Base-by-base conservation (phyloP, 2,329 filamentous ascomycete genomes). In the Podosphaera xanthii region DNA sequence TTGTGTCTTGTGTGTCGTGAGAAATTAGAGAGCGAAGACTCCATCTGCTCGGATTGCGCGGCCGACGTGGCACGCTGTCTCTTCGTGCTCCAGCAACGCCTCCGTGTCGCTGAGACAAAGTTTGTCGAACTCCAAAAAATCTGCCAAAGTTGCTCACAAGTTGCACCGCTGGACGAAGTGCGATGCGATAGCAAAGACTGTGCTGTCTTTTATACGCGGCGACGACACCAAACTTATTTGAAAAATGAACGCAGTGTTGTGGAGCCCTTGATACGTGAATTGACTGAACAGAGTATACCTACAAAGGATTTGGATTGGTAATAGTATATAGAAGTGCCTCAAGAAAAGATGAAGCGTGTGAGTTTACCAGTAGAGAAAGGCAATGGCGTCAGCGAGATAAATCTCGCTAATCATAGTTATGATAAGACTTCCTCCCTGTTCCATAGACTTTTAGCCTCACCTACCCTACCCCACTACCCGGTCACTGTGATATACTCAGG, bases 101-200 rank as follows among this genome's bases (percentile, higher is more conserved):
- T 94, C 9, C 76, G 76, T 48, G 72, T 71, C 2, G 80, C 81
- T 57, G 86, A 94, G 70, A 76, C 74, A 65, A 80, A 77, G 61
- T 77, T 80, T 9, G 69, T 74, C 52, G 79, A 88, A 61, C 71
- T 95, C 6, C 74, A 84, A 46, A 76, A 75, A 57, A 74, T 95
- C 7, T 98, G 92, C 70, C 81, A 84, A 61, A 86, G 80, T 65
- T 98, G 92, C 70, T 82, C 87, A 46, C 83, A 81, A 0, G 68
- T 90, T 22, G 76, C 84, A 2, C 84, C 82, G 63, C 73, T 80
- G 1, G 91, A 96, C 44, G 81, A 85, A 40, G 83, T 96, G n/a
- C 76, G 72, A 48, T 98, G 92, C 68, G 88, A 95, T 67, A 94
- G 86, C 69, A 81, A 86, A 69, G 91, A 95, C 71, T 98, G 92